Base-by-base conservation (phyloP, 495 filamentous ascomycete genomes). In the Podospora pseudopauciseta region DNA sequence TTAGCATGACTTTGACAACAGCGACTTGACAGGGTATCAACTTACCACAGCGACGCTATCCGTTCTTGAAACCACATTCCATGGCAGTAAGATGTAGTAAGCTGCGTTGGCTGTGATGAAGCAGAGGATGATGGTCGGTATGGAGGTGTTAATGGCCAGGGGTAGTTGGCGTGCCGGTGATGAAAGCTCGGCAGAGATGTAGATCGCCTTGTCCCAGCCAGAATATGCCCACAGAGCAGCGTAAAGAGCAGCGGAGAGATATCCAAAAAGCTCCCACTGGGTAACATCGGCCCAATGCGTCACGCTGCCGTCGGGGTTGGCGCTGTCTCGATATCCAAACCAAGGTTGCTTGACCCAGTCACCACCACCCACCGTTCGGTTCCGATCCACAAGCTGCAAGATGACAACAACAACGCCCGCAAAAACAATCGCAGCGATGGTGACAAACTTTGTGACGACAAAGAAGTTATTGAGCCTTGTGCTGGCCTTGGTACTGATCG, bases 181-280 rank as follows among this genome's bases (percentile, higher is more conserved):
- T 1, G 73, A 76, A 7, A 88, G 78, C 68, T 88, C 86, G 4
- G 82, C 82, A 0, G 85, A 81, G 67, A 88, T 74, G 66, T 84
- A 86, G 69, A 85, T 83, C 28, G 83, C 84, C 74, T 87, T 86
- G 67, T 88, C 86, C 86, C 86, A 88, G 4, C 86, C 86, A 1
- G 81, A 84, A 64, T 86, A 88, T 4, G 83, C 85, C 85, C 85
- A 88, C 34, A 87, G 65, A 0, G 83, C 86, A 0, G 80, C 85
- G 68, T 87, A 87, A 2, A 87, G 66, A 0, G 84, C 85, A 0
- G 85, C 78, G 4, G 83, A 84, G 34, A 82, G 82, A 67, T 86
- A 81, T 0, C 86, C 86, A 60, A 87, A 75, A 20, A 80, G 68
- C 65, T 85, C 80, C 86, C 86, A 88, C 15, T 68, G 65, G 5